A percentile compares a stretch with the other conserved stretches of the same genome.
Conservation (phyloP, 2,329 filamentous ascomycete genomes). For the Nemania sp. region DNA sequence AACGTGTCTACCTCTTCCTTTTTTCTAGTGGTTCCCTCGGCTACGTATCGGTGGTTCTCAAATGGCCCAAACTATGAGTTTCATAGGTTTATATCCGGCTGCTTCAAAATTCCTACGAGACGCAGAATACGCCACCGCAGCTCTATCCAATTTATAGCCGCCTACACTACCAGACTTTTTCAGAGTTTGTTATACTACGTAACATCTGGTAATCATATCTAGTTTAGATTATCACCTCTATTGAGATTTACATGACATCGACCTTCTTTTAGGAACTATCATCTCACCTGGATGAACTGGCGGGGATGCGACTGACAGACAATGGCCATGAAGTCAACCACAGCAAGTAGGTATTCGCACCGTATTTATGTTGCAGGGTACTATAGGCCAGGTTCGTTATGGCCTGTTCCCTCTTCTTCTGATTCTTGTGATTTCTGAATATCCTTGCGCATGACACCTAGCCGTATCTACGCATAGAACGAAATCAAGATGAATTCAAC, state of each 20-base stretch:
- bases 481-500: constrained; percentile 1
- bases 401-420: background rate
- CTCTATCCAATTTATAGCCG: background rate
- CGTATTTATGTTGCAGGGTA: background rate
- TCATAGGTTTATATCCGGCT: constrained; percentile 6
- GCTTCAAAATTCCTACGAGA: background rate
- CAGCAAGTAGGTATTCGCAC: background rate
- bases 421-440: background rate
- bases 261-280: background rate
- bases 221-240: background rate
- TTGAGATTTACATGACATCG: background rate
- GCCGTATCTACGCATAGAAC: background rate
- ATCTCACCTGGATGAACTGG: background rate
- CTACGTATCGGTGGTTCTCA: constrained; percentile 6
- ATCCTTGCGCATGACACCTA: background rate
- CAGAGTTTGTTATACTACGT: background rate
- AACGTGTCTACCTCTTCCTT: background rate
- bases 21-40: background rate
- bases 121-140: constrained; percentile 14
- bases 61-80: background rate
- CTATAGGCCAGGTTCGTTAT: background rate
- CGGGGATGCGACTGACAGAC: background rate
- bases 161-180: constrained; percentile 7
- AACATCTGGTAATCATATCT: background rate
- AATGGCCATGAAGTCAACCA: background rate